Conservation (phyloP, 2,329 filamentous ascomycete genomes). For the Apiospora malaysiana region DNA sequence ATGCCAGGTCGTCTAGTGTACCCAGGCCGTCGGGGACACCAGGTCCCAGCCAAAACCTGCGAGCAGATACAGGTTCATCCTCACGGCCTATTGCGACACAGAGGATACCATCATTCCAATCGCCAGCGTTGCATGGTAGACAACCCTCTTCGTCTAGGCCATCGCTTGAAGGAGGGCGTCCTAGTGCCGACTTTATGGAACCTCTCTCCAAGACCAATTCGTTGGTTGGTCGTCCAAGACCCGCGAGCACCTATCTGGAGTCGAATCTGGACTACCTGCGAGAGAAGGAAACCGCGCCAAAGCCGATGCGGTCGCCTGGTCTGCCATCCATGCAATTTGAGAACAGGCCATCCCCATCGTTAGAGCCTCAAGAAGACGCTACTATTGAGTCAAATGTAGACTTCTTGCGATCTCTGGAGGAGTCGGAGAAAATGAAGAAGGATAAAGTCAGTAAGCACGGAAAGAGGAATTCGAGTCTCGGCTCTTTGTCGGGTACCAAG, state of each 20-base stretch:
- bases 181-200: conserved; percentile 66
- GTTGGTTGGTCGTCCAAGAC: conserved; percentile 63
- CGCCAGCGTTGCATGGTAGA: conserved; percentile 42
- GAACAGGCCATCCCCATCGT: conserved; percentile 49
- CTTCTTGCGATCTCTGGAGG: conserved; percentile 79
- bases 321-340: conserved; percentile 40
- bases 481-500: conserved; percentile 76
- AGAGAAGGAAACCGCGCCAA: conserved; percentile 69
- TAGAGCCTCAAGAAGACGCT: conserved; percentile 59
- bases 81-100: conserved; percentile 35
- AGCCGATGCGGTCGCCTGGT: conserved; percentile 45
- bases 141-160: conserved; percentile 63
- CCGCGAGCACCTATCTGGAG: conserved; percentile 82
- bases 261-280: conserved; percentile 83
- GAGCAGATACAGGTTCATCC: conserved; percentile 33
- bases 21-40: conserved; percentile 41
- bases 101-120: conserved; percentile 42
- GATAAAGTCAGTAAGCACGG: conserved; percentile 60
- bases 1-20: conserved; percentile 47
- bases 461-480: conserved; percentile 73
- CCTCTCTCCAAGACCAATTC: conserved; percentile 66
- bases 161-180: conserved; percentile 74
- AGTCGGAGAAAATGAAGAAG: conserved; percentile 62
- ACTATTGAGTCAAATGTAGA: conserved; percentile 82
- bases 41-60: conserved; percentile 30